Evolutionary conservation across 257 asterid species (phyloP).

Genomic region (Gentiana macrophylla): DNA sequence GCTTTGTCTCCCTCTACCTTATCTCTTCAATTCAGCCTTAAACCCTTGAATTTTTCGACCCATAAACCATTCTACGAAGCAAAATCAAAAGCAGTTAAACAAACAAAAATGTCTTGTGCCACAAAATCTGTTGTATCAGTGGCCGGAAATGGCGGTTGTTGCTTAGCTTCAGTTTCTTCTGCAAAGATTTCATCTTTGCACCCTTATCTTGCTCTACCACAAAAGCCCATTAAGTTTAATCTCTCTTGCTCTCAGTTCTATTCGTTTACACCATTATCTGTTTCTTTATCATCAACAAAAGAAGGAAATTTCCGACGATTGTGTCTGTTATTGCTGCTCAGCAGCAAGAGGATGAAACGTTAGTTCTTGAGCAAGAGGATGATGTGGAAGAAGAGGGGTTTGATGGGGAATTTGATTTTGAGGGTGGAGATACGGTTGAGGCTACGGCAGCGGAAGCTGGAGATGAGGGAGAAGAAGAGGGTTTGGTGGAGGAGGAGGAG

Average conservation of each 20-base stretch:
- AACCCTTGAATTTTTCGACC: too few species aligned
- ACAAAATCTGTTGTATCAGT: slow-evolving; percentile 32
- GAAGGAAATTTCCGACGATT: slow-evolving; percentile 18
- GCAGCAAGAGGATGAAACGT: slow-evolving; percentile 42
- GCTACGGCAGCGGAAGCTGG: slow-evolving; percentile 24
- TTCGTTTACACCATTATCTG: slow-evolving; percentile 24
- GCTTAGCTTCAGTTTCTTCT: slow-evolving; percentile 43
- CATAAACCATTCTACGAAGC: too few species aligned
- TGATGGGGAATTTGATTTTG: slow-evolving; percentile 23
- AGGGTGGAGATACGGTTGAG: slow-evolving; percentile 11
- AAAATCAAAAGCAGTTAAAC: too few species aligned
- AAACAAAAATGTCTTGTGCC: slow-evolving; percentile 35
- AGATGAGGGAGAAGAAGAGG: slow-evolving; percentile 15
- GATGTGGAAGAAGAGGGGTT: slow-evolving; percentile 19
- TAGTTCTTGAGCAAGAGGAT: slow-evolving; percentile 30
- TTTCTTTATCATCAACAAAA: slow-evolving; percentile 20
- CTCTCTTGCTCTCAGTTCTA: slow-evolving; percentile 32
- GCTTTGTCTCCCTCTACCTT: too few species aligned
- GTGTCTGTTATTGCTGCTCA: slow-evolving; percentile 41
- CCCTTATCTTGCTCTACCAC: slow-evolving; percentile 24
- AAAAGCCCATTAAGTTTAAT: slow-evolving; percentile 34
- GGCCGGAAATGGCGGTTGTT: slow-evolving; percentile 36
- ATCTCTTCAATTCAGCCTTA: too few species aligned
- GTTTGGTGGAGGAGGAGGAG: slow-evolving; percentile 11
- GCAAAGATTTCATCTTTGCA: slow-evolving; percentile 22